Base-by-base conservation (phyloP, 169 alveolate species). In the Ichthyophthirius multifiliis region DNA sequence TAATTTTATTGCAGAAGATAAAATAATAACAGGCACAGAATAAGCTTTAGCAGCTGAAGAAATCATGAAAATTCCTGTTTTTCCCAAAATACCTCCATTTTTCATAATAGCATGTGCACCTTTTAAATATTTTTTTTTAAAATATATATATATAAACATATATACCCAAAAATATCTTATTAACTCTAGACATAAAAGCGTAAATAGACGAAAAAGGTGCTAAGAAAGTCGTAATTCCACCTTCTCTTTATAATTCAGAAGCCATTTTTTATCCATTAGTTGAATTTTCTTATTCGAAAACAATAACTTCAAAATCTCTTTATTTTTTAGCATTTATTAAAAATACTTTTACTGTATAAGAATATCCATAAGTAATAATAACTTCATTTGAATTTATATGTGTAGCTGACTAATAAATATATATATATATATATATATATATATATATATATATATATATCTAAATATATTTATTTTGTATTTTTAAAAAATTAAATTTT, bases 61-160 rank as follows among this genome's bases (percentile, higher is more conserved):
- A 4, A 90, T 67, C 74, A 81, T 74, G 12, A 76, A 83, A 18
- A 79, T 74, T 3, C 95, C 95, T 7, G 88, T 18, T 39, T 74
- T 76, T 13, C 92, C 84, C 0, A 90, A 77, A 20, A 90, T 48
- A 4, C 95, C 95, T 2, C 95, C 95, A 76, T 90, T 86, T 23
- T 91, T 92, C 93, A 90, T 87, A 30, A 90, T 80, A 0, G 93
- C 91, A 16, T 75, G 78, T 46, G 92, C 48, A 16, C 77, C 77
- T 67, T 18, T 37, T 4, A 39, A 0, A 67, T 37, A 37, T 1
- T 20, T 18, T 0, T n/a, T 12, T 34, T 5, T 35, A 41, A 31
- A n/a, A 39, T 16, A 1, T 34, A 12, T 13, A 9, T 67, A 41
- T 37, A 67, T n/a, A 15, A 34, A 34, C 35, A 5, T n/a, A n/a